These are phyloP conservation scores for Globisporangium paroecandrum DNA, from an alignment of 352 stramenopile genomes.

Conservation along the genomic window DNA sequence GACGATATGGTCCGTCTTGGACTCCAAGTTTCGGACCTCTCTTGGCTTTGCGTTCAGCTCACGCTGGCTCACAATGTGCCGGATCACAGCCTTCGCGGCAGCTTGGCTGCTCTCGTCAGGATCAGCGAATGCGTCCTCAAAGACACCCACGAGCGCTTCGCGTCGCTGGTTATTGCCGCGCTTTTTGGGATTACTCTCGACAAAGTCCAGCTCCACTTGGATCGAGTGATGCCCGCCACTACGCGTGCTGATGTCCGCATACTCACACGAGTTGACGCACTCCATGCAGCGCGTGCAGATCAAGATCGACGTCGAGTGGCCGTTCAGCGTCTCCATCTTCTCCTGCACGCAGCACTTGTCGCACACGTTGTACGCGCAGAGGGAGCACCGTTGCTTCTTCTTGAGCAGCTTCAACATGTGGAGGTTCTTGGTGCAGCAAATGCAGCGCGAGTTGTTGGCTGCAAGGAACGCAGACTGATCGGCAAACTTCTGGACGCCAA, in stretches of 20 bases:
- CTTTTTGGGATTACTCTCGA: not conserved
- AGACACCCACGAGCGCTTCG: conserved; percentile 2
- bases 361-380: conserved; percentile 50
- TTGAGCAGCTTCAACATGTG: conserved; percentile 19
- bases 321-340: conserved; percentile 40
- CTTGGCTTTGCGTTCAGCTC: not conserved
- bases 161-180: not conserved
- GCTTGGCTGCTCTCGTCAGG: conserved; percentile 22
- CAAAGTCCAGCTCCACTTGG: too few species aligned
- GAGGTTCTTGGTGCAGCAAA: conserved; percentile 53
- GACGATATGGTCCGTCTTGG: not conserved
- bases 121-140: conserved; percentile 24
- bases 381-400: conserved; percentile 32
- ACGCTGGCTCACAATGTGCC: conserved; percentile 23
- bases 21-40: not conserved
- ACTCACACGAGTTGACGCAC: conserved; percentile 39
- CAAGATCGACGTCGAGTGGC: conserved; percentile 23
- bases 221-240: too few species aligned
- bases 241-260: conserved; percentile 21
- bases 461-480: conserved; percentile 34
- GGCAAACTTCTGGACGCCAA: conserved; percentile 54
- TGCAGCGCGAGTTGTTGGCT: conserved; percentile 46
- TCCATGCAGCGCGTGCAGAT: conserved; percentile 45
- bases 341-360: conserved; percentile 34
- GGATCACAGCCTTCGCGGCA: conserved; percentile 35